Evolutionary conservation across 2,329 filamentous ascomycete genomes (phyloP), one percentile per base, ranked within the genome.

Genomic region (Fusarium irregulare): DNA sequence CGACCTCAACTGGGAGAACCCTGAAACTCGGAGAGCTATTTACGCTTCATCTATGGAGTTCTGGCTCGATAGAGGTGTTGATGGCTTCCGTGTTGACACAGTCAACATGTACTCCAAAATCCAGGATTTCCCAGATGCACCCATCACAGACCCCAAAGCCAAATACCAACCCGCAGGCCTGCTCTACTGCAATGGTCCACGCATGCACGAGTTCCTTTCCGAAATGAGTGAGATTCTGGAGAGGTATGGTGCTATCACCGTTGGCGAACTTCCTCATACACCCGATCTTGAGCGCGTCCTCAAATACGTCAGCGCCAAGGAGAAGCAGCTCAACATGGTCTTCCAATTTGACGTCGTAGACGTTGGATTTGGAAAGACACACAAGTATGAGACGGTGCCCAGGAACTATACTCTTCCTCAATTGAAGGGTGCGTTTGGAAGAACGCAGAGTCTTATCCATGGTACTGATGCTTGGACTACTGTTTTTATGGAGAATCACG

Each of bases 1-100:
- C 0, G 93, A 96, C 73, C 84, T 96, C n/a, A 96, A 96, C 80
- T 96, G 92, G 92, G 91, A 94, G 75, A 92, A 91, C 60, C 83
- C 84, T 0, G 87, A 86, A 12, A 87, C 91, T 0, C 86, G 92
- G 18, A 81, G 87, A 47, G 92, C 92, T 3, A 89, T 94, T 9
- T 92, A 93, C 77, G 84, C 90, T 34, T 86, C 87, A 18, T 85
- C 91, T 7, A 92, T 94, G 87, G 86, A 87, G 30, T 96, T 94
- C 77, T 96, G 93, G 93, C 86, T 96, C 1, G 83, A 92, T 50
- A 87, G 88, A 32, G 92, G 92, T 4, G 89, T 92, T 0, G 88
- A 91, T 48, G 91, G 91, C 6, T 93, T 93, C 82, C 86, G 91
- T n/a, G 86, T 93, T 79, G 91, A 93, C 73, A 90, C 91, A 1